Evolutionary conservation across 2,329 filamentous ascomycete species (phyloP).

Genomic region (Hypoxylon sp.): DNA sequence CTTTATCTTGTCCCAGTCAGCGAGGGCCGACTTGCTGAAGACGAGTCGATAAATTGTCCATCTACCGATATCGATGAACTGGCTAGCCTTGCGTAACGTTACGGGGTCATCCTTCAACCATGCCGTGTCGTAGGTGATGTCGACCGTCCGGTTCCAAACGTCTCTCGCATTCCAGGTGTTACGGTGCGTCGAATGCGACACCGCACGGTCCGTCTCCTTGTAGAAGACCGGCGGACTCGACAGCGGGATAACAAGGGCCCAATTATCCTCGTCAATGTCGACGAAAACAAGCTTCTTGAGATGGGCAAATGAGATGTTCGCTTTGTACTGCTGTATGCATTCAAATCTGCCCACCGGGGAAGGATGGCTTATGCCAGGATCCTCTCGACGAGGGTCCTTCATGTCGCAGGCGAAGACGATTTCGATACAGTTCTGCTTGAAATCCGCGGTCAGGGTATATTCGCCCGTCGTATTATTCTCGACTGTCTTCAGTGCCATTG

Average conservation of each 20-base stretch:
- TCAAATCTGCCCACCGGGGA: conserved; percentile 31
- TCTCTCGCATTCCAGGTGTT: conserved; percentile 53
- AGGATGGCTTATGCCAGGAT: conserved; percentile 23
- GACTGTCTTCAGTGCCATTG: conserved; percentile 66
- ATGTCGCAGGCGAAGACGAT: conserved; percentile 49
- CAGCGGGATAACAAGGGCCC: conserved; percentile 57
- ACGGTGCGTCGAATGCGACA: conserved; percentile 44
- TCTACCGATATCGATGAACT: conserved; percentile 61
- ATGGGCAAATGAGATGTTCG: conserved; percentile 55
- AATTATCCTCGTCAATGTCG: conserved; percentile 43
- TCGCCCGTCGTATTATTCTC: conserved; percentile 25
- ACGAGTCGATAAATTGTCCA: conserved; percentile 65
- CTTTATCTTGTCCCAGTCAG: conserved; percentile 54
- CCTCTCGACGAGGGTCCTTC: conserved; percentile 35
- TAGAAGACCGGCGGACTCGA: conserved; percentile 59
- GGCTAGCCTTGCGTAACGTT: conserved; percentile 49
- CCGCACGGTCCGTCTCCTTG: conserved; percentile 47
- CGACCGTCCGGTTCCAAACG: conserved; percentile 58
- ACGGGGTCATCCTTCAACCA: conserved; percentile 48
- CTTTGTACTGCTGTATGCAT: conserved; percentile 46
- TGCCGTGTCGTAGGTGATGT: conserved; percentile 51
- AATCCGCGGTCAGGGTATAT: conserved; percentile 51
- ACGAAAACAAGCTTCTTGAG: conserved; percentile 55
- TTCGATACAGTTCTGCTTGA: conserved; percentile 50
- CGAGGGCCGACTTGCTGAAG: conserved; percentile 45